Evolutionary conservation across 1,284 basidiomycete species (phyloP).

Genomic region (Tilletia walkeri): DNA sequence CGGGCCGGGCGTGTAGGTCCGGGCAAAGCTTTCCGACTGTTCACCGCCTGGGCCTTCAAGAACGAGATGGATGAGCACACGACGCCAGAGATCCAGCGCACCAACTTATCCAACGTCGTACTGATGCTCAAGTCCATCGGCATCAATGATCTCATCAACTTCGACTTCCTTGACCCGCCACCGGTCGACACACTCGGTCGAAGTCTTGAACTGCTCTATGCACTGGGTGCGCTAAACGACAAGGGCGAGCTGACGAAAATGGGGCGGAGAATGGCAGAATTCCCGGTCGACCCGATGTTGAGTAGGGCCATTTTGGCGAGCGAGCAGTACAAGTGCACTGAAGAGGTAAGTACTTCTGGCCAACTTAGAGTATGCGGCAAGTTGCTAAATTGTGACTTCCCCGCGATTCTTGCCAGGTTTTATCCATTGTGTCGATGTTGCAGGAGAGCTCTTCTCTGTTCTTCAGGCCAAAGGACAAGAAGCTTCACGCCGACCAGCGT

Average conservation of each 20-base stretch:
- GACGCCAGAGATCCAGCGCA: conserved; percentile 64
- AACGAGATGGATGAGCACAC: conserved; percentile 67
- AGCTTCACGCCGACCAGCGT: conserved; percentile 72
- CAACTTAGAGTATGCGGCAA: not conserved
- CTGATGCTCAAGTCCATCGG: conserved; percentile 66
- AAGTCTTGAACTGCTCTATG: conserved; percentile 88
- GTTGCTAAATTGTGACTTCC: not conserved
- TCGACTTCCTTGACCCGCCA: conserved; percentile 67
- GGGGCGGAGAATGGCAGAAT: conserved; percentile 95
- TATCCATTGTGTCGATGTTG: conserved; percentile 97
- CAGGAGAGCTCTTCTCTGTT: conserved; percentile 92
- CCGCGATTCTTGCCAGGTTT: conserved; percentile 62
- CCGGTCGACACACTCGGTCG: conserved; percentile 97
- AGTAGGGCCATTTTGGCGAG: conserved; percentile 94
- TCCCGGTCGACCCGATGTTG: conserved; percentile 97
- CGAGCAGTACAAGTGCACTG: conserved; percentile 90
- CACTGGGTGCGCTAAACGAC: conserved; percentile 92
- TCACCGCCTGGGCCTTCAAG: conserved; percentile 67
- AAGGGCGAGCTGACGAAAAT: conserved; percentile 92
- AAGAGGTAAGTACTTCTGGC: conserved; percentile 68
- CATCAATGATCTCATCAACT: conserved; percentile 66
- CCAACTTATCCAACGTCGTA: conserved; percentile 62
- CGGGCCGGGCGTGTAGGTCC: conserved; percentile 95
- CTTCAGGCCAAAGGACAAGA: conserved; percentile 87
- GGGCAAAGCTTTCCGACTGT: conserved; percentile 89